Evolutionary conservation across 23 red algal genomes (phyloP).

Genomic region (Gracilaria vermiculophylla): DNA sequence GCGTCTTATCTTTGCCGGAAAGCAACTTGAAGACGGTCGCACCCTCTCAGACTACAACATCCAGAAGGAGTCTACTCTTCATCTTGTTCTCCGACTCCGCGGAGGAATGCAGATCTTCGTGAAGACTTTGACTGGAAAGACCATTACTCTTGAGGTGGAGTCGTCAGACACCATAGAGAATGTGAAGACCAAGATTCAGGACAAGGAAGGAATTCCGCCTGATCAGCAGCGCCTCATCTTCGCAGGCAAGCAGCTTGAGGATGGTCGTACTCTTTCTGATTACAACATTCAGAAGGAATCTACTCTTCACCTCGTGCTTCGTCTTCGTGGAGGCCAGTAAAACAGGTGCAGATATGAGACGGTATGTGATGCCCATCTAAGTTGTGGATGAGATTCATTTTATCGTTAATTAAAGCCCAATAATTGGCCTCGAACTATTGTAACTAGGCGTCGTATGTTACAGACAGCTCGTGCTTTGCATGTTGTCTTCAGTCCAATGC

Average conservation of each 20-base stretch:
- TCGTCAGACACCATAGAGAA: slow-evolving; percentile 99
- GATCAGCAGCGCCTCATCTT: slow-evolving; percentile 99
- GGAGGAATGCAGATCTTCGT: slow-evolving; percentile 98
- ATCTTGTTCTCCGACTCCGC: slow-evolving; percentile 91
- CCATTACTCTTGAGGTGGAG: slow-evolving; percentile 97
- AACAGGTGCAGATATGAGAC: slow-evolving; percentile 2
- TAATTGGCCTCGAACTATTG: no score
- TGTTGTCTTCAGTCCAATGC: no score
- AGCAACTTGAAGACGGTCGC: slow-evolving; percentile 97
- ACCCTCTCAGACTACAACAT: slow-evolving; percentile 99
- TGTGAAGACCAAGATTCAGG: slow-evolving; percentile 99
- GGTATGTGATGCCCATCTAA: no score
- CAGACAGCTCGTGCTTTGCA: no score
- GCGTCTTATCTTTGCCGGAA: slow-evolving; percentile 96
- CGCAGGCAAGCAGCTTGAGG: slow-evolving; percentile 97
- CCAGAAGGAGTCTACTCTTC: slow-evolving; percentile 98
- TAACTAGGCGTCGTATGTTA: no score
- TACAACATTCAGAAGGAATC: slow-evolving; percentile 99
- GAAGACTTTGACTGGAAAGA: slow-evolving; percentile 97
- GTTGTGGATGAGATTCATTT: no score
- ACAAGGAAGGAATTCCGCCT: slow-evolving; percentile 99
- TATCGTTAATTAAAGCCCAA: no score
- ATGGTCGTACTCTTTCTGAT: slow-evolving; percentile 91
- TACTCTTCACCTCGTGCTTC: slow-evolving; percentile 93
- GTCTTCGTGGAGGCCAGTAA: slow-evolving; percentile 92